Percentiles rank a stretch among this genome's conserved stretches.
phyloP scores from a whole-genome alignment of 371 early-diverging fungal species.

The Paraphysoderma sedebokerense region DNA sequence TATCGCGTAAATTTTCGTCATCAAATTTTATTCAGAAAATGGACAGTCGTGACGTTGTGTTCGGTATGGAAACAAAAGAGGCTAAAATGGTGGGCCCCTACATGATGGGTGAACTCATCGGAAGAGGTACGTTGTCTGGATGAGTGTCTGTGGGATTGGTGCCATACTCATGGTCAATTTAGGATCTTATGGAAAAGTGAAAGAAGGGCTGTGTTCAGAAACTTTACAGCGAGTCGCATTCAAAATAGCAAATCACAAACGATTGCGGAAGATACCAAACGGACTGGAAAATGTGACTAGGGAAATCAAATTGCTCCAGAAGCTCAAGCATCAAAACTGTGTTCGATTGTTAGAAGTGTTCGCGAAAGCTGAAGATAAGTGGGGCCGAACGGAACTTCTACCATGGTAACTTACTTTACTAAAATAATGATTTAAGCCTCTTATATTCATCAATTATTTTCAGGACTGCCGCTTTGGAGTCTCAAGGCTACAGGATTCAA shows the following conservation, averaged over 20 bases:
- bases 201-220: conserved; percentile 32
- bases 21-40: not conserved
- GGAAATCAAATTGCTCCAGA: conserved; percentile 41
- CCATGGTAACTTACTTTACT: no score
- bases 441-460: no score
- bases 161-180: not conserved
- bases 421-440: no score
- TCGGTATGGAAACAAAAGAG: conserved; percentile 12
- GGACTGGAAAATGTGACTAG: conserved; percentile 24
- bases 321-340: conserved; percentile 23
- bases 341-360: conserved; percentile 35
- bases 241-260: conserved; percentile 28
- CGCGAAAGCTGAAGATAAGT: conserved; percentile 34
- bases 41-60: conserved; percentile 20
- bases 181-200: conserved; percentile 34
- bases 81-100: conserved; percentile 27
- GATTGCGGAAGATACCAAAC: conserved; percentile 21
- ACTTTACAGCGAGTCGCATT: conserved; percentile 30
- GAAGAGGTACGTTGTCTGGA: conserved; percentile 13
- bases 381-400: conserved; percentile 24
- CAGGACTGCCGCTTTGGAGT: conserved; percentile 5
- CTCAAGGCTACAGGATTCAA: not conserved
- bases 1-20: not conserved
- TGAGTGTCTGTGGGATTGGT: not conserved
- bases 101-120: conserved; percentile 28